These are phyloP conservation scores for Nidularia sp. DNA, from an alignment of 768 basidiomycete genomes.

Conservation along the genomic window DNA sequence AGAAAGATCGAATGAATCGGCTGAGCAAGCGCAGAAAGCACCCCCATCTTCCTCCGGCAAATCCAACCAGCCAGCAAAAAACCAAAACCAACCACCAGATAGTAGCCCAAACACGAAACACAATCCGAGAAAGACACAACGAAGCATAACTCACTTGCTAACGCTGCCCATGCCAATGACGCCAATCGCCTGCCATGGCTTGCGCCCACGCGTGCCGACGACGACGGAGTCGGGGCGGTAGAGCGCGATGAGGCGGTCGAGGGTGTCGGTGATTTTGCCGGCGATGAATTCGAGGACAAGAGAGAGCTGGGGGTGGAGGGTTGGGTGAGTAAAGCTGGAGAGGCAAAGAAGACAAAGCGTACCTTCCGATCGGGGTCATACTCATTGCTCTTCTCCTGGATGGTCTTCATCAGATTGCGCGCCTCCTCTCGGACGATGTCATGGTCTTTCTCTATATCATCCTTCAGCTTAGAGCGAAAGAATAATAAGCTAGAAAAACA, in stretches of 20 bases:
- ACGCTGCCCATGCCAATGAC: slow-evolving; percentile 45
- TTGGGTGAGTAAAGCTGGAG: neutral
- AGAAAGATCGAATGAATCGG: too few species aligned
- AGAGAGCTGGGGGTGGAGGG: slow-evolving; percentile 50
- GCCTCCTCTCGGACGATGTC: slow-evolving; percentile 82
- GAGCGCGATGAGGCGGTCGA: slow-evolving; percentile 88
- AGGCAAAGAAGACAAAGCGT: slow-evolving; percentile 7
- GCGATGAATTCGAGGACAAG: slow-evolving; percentile 94
- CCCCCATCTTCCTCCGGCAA: too few species aligned
- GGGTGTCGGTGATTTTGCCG: slow-evolving; percentile 82
- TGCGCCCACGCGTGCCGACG: slow-evolving; percentile 82
- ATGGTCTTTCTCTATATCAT: slow-evolving; percentile 63
- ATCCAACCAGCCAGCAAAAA: too few species aligned
- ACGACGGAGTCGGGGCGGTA: slow-evolving; percentile 91
- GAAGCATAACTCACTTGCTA: slow-evolving; percentile 32
- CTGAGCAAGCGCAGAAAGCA: too few species aligned
- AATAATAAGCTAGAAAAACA: neutral
- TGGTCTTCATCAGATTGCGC: slow-evolving; percentile 67
- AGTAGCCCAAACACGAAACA: too few species aligned
- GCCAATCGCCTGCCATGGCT: slow-evolving; percentile 34
- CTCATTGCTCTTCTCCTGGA: slow-evolving; percentile 80
- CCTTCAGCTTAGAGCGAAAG: neutral
- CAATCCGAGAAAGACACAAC: too few species aligned
- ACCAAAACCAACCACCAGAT: too few species aligned
- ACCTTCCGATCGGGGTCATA: slow-evolving; percentile 77